These are phyloP conservation scores for Nitzschia sp. DNA, from an alignment of 108 stramenopile species.

Conservation along the genomic window DNA sequence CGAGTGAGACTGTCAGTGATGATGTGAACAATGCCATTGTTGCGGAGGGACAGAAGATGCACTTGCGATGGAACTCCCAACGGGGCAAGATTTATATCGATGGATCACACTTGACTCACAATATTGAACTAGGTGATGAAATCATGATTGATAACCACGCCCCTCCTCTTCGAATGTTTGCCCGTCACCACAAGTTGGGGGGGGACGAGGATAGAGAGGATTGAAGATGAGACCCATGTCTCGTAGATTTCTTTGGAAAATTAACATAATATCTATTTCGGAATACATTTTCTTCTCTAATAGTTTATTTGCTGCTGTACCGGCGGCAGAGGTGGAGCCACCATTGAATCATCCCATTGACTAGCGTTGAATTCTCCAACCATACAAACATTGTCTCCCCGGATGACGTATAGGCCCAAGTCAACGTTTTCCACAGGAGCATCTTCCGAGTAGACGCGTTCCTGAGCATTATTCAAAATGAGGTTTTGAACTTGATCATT, in stretches of 20 bases:
- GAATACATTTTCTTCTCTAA: no score
- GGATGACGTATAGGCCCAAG: conserved; percentile 75
- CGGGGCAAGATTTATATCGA: conserved; percentile 88
- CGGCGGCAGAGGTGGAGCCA: conserved; percentile 35
- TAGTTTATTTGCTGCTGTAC: conserved; percentile 37
- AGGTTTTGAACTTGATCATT: conserved; percentile 88
- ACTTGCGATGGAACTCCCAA: conserved; percentile 94
- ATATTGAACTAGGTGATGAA: conserved; percentile 92
- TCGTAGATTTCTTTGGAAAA: no score
- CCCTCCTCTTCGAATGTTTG: conserved; percentile 80
- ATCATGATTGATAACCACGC: conserved; percentile 83
- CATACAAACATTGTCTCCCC: conserved; percentile 83
- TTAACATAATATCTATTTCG: no score
- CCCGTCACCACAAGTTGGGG: not conserved
- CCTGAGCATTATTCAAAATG: conserved; percentile 64
- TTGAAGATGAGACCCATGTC: no score
- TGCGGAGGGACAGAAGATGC: conserved; percentile 64
- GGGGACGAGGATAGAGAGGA: no score
- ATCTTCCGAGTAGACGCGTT: conserved; percentile 68
- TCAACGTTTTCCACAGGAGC: conserved; percentile 63
- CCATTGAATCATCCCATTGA: conserved; percentile 25
- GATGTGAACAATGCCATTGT: conserved; percentile 76
- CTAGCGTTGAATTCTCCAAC: conserved; percentile 43
- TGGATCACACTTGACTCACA: conserved; percentile 87
- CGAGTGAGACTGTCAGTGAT: conserved; percentile 50